These are phyloP conservation scores for Colletotrichum sp. DNA, from an alignment of 2,329 filamentous ascomycete genomes.

Conservation along the genomic window DNA sequence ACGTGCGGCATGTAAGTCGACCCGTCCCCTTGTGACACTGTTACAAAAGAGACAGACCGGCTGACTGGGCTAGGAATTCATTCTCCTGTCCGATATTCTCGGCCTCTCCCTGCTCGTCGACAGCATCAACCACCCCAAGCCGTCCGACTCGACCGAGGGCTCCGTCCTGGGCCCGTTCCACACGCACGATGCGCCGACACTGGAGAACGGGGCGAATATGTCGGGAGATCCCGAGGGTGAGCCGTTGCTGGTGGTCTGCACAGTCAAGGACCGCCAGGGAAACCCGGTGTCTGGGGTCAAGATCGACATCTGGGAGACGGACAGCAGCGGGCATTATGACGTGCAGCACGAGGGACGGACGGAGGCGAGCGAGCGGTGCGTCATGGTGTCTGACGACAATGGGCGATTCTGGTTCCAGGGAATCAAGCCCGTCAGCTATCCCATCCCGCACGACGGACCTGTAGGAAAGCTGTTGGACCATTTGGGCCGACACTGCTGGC, in stretches of 20 bases:
- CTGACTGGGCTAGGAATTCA: slow-evolving; percentile 63
- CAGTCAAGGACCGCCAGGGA: slow-evolving; percentile 65
- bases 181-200: slow-evolving; percentile 69
- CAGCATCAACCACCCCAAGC: slow-evolving; percentile 79
- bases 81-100: slow-evolving; percentile 76
- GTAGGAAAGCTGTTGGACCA: slow-evolving; percentile 74
- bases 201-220: slow-evolving; percentile 60
- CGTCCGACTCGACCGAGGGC: slow-evolving; percentile 69
- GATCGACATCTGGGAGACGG: slow-evolving; percentile 82
- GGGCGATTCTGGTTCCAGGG: slow-evolving; percentile 80
- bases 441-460: slow-evolving; percentile 83
- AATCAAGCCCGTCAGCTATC: slow-evolving; percentile 84
- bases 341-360: slow-evolving; percentile 70
- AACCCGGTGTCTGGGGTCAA: slow-evolving; percentile 66
- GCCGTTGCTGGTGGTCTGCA: slow-evolving; percentile 71
- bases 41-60: neutral
- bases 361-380: slow-evolving; percentile 51
- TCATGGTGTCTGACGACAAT: slow-evolving; percentile 42
- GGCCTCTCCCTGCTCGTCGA: slow-evolving; percentile 79
- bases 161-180: slow-evolving; percentile 85
- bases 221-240: slow-evolving; percentile 69
- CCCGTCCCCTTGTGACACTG: neutral
- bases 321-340: slow-evolving; percentile 76
- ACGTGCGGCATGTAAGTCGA: slow-evolving; percentile 66
- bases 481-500: slow-evolving; percentile 76